Conservation (phyloP, 2,329 filamentous ascomycete genomes). For the Ceratocystis alfenasii region DNA sequence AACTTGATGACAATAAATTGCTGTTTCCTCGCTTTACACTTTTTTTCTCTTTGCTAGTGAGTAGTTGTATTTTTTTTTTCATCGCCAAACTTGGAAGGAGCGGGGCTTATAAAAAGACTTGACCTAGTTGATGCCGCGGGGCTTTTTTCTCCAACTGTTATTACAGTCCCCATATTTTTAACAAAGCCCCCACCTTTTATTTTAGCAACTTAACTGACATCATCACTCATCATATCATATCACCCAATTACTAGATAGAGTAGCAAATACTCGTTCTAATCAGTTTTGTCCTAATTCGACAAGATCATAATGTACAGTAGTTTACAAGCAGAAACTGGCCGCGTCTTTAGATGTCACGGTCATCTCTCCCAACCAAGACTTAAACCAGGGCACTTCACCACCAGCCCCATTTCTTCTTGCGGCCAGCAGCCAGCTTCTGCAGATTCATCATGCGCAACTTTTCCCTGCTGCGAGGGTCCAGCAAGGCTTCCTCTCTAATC, state of each 20-base stretch:
- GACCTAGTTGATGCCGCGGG: not conserved
- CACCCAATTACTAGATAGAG: not conserved
- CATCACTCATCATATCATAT: not conserved
- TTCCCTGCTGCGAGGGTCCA: constrained; percentile 45
- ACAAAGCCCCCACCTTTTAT: constrained; percentile 1
- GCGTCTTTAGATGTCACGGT: not conserved
- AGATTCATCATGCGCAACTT: constrained; percentile 41
- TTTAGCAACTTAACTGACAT: not conserved
- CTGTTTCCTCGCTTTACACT: not conserved
- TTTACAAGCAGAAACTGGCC: constrained; percentile 14
- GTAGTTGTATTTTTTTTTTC: constrained; percentile 9
- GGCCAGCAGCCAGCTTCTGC: constrained; percentile 33
- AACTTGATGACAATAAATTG: not conserved
- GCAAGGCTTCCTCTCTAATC: constrained; percentile 38
- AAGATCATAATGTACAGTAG: constrained; percentile 17
- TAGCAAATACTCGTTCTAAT: not conserved
- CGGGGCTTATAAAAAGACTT: constrained; percentile 4
- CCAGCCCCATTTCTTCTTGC: constrained; percentile 29
- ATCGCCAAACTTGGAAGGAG: constrained; percentile 18
- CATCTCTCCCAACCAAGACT: not conserved
- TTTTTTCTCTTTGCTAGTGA: constrained; percentile 6
- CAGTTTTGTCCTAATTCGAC: not conserved
- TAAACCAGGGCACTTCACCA: not conserved
- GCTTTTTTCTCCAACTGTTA: not conserved
- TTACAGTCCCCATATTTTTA: not conserved